phyloP scores from a whole-genome alignment of 176 grass and related monocot species.

The Avena atlantica region DNA sequence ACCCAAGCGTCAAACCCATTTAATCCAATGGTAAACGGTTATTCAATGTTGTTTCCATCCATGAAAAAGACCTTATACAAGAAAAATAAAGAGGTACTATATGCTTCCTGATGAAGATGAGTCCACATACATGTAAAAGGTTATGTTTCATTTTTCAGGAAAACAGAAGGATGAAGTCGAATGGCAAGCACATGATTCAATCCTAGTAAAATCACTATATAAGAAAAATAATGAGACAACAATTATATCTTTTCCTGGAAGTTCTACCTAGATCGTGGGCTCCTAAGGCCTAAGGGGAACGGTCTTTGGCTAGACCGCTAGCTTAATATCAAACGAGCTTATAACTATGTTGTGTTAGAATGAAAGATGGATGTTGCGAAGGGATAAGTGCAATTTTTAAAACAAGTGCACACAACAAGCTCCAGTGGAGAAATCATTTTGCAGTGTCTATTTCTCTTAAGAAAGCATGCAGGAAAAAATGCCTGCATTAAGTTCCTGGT shows the following conservation, averaged over 20 bases:
- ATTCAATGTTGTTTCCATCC: too few species aligned
- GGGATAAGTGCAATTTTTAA: not conserved
- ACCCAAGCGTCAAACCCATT: too few species aligned
- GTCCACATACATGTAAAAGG: too few species aligned
- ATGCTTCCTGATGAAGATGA: too few species aligned
- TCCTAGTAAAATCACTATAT: constrained; percentile 8
- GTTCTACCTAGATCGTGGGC: not conserved
- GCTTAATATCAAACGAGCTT: not conserved
- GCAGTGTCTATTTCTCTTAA: not conserved
- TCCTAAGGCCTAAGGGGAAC: not conserved
- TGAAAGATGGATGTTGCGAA: not conserved
- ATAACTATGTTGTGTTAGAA: not conserved
- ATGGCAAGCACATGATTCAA: not conserved
- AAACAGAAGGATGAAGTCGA: not conserved
- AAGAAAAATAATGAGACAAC: not conserved
- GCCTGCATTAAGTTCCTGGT: not conserved
- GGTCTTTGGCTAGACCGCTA: not conserved
- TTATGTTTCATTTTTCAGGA: too few species aligned
- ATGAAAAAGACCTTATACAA: too few species aligned
- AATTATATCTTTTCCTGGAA: not conserved
- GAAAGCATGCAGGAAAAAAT: not conserved
- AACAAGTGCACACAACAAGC: not conserved
- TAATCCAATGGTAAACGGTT: too few species aligned
- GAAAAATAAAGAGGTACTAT: too few species aligned
- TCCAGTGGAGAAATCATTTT: not conserved